A percentile compares a stretch with the other conserved stretches of the same genome.
phyloP scores from a whole-genome alignment of 768 basidiomycete species.

The Leccinum ochraceum region DNA sequence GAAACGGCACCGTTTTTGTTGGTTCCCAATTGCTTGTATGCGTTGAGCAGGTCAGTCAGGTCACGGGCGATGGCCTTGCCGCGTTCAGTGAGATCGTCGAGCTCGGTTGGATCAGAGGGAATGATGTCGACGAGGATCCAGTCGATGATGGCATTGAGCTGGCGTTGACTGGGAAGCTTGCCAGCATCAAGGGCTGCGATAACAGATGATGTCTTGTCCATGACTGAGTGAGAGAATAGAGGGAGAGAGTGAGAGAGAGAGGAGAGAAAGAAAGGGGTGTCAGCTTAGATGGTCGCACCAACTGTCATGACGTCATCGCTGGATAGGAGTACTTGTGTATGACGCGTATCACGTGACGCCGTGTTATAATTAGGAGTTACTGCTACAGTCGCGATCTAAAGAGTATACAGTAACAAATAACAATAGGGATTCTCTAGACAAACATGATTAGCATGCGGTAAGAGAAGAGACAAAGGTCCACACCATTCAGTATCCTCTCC shows the following conservation, averaged over 20 bases:
- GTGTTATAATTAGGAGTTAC: neutral
- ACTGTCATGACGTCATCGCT: neutral
- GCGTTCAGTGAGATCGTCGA: conserved; percentile 51
- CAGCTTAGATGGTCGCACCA: neutral
- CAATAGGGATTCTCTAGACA: neutral
- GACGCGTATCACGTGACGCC: conserved; percentile 22
- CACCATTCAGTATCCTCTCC: conserved; percentile 27
- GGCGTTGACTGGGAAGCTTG: conserved; percentile 65
- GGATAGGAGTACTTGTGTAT: conserved; percentile 19
- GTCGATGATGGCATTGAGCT: conserved; percentile 54
- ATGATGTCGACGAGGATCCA: conserved; percentile 52
- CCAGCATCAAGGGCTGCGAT: conserved; percentile 70
- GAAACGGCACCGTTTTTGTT: conserved; percentile 57
- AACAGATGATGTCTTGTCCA: conserved; percentile 65
- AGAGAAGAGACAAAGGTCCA: neutral
- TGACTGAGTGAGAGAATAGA: conserved; percentile 24
- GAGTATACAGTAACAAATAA: conserved; percentile 8
- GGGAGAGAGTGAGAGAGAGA: neutral
- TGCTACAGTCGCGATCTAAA: neutral
- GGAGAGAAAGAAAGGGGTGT: neutral
- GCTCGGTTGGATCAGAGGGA: conserved; percentile 40
- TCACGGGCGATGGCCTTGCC: conserved; percentile 54
- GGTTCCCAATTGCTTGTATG: conserved; percentile 53
- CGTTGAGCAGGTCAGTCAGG: conserved; percentile 52
- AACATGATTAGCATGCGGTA: neutral